Evolutionary conservation across 169 alveolate species (phyloP), one percentile per base, ranked within the genome.

Genomic region (Cryptosporidium sp.): DNA sequence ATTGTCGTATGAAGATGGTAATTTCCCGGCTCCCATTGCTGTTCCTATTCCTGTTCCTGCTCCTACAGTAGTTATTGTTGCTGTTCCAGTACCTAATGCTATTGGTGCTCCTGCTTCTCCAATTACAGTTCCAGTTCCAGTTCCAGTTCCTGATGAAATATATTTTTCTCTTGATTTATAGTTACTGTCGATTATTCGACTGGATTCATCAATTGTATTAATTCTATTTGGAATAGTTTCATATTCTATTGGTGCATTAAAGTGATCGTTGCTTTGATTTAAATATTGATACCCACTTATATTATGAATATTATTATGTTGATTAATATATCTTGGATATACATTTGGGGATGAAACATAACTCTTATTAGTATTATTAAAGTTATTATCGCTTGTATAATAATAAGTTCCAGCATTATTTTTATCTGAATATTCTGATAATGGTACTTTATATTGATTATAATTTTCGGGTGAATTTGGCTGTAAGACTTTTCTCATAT

Each of bases 321-420:
- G 37, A 69, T 37, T 39, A 39, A 69, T 69, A 42, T 42, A 44
- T 69, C 80, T 37, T 7, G 80, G 56, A 35, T 69, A 69, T 35
- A 29, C 10, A 39, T 51, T 69, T 35, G 80, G 73, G 23, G 73
- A 69, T 42, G 80, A 21, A 69, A 39, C 9, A 51, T 35, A 69
- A 21, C 39, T 39, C 3, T 69, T 69, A 35, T 35, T 35, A 26
- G 62, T 31, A 42, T 39, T 69, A 26, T 69, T 69, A 44, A 8
- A 44, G 26, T 35, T 42, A 69, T 51, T 51, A 35, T 69, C 80
- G 42, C n/a, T 5, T 42, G 35, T 26, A 56, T 8, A 16, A 56
- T 26, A 56, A 26, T 56, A 56, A 23, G 35, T 21, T 7, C 67
- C 67, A n/a, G 21, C 7, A n/a, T 56, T 56, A 16, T 56, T 26